Evolutionary conservation across 2,329 filamentous ascomycete genomes (phyloP).

Genomic region (Tothia fuscella): DNA sequence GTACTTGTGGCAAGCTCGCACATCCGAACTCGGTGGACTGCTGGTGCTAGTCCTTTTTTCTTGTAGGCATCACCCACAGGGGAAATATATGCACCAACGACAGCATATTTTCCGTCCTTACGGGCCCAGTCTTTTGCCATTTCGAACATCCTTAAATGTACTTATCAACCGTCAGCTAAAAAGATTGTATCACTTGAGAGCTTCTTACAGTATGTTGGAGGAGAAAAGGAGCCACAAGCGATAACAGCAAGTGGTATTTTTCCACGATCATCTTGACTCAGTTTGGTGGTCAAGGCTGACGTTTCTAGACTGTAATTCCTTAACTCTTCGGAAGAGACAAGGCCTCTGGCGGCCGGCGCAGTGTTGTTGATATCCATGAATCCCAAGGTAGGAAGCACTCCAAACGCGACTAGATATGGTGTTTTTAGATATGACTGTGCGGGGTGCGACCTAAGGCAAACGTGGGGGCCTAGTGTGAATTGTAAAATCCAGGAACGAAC

Average conservation of each 20-base stretch:
- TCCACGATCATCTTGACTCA: conserved; percentile 9
- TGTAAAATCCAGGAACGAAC: no score
- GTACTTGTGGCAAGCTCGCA: conserved; percentile 10
- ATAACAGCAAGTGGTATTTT: conserved; percentile 11
- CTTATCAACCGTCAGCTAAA: conserved; percentile 1
- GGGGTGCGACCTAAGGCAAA: no score
- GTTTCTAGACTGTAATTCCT: conserved; percentile 6
- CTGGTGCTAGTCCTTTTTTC: conserved; percentile 12
- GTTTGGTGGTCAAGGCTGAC: conserved; percentile 2
- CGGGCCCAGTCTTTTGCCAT: conserved; percentile 12
- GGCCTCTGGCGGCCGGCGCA: no score
- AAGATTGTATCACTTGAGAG: background rate
- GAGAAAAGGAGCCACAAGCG: conserved; percentile 12
- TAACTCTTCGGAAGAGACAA: no score
- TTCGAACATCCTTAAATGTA: conserved; percentile 11
- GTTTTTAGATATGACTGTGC: no score
- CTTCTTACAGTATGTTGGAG: conserved; percentile 12
- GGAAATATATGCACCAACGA: conserved; percentile 12
- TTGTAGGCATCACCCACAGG: conserved; percentile 13
- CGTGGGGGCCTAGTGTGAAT: no score
- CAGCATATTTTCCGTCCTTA: conserved; percentile 10
- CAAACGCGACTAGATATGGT: no score
- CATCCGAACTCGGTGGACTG: conserved; percentile 11
- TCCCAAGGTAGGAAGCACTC: no score
- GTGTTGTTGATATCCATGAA: no score